phyloP scores from a whole-genome alignment of 108 stramenopile genomes.

The Skeletonema costatum region DNA sequence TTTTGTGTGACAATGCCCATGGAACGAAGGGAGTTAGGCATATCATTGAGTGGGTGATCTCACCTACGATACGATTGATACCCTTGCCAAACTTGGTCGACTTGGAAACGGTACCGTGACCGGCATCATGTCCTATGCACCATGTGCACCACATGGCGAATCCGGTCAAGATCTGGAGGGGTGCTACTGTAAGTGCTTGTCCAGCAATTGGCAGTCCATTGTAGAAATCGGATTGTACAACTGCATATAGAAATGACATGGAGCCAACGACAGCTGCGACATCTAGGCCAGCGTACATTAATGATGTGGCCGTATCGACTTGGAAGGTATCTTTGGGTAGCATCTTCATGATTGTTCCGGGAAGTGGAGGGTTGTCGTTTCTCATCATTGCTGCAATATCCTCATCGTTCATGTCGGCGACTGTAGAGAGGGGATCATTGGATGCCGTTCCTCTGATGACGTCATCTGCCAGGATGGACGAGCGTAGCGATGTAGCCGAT shows the following conservation, averaged over 20 bases:
- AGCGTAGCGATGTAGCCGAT: neutral
- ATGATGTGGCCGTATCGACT: constrained; percentile 55
- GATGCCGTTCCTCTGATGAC: neutral
- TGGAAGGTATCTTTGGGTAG: constrained; percentile 61
- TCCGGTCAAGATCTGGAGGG: constrained; percentile 63
- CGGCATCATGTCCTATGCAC: constrained; percentile 84
- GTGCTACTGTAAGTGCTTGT: constrained; percentile 53
- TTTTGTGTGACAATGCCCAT: constrained; percentile 53
- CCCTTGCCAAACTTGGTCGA: constrained; percentile 6
- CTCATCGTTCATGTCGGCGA: neutral
- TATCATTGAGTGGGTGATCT: constrained; percentile 63
- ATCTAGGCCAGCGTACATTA: constrained; percentile 64
- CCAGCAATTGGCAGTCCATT: constrained; percentile 33
- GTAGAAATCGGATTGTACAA: constrained; percentile 63
- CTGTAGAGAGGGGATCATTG: neutral
- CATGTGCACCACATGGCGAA: constrained; percentile 84
- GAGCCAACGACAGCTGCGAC: constrained; percentile 45
- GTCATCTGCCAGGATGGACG: neutral
- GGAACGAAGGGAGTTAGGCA: constrained; percentile 75
- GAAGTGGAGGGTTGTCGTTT: constrained; percentile 17
- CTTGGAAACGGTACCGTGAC: constrained; percentile 64
- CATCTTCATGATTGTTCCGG: constrained; percentile 57
- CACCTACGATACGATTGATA: constrained; percentile 72
- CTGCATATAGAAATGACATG: constrained; percentile 57
- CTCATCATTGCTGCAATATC: neutral